Conservation (phyloP, 495 filamentous ascomycete species). For the Penicillium waksmanii region DNA sequence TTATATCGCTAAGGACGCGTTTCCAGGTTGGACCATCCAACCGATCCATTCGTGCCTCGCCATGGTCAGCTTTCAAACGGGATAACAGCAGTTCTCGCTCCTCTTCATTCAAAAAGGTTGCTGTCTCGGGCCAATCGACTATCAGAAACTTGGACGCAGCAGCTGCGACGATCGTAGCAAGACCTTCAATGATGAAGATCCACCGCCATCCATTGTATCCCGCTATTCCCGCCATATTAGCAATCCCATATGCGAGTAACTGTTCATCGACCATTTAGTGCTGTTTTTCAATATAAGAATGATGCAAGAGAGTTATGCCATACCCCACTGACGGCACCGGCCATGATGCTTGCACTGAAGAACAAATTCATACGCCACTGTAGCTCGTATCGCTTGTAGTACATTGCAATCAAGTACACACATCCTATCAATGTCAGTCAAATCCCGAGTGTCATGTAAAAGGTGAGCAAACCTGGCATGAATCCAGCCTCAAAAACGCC, state of each 20-base stretch:
- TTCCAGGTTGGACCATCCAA: constrained; percentile 49
- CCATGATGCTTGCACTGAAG: constrained; percentile 59
- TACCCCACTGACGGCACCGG: constrained; percentile 64
- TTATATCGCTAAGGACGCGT: constrained; percentile 56
- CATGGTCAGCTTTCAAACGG: constrained; percentile 47
- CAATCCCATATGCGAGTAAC: constrained; percentile 64
- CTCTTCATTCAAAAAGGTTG: constrained; percentile 49
- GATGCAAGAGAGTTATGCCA: background rate
- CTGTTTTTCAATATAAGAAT: background rate
- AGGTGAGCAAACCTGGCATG: constrained; percentile 48
- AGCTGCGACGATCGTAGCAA: constrained; percentile 51
- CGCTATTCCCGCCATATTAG: constrained; percentile 55
- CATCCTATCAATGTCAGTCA: constrained; percentile 29
- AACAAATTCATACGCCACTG: constrained; percentile 62
- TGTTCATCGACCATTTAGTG: constrained; percentile 15
- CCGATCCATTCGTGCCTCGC: constrained; percentile 51
- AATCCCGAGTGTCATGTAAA: background rate
- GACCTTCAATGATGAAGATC: constrained; percentile 73
- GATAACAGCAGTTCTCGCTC: constrained; percentile 50
- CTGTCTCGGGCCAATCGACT: constrained; percentile 58
- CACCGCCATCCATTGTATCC: constrained; percentile 58
- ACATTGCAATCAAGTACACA: constrained; percentile 61
- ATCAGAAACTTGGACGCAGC: constrained; percentile 54
- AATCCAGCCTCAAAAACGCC: constrained; percentile 63
- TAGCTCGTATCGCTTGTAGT: constrained; percentile 65